Percentiles rank a stretch among this genome's conserved stretches.
Evolutionary conservation across 805 yeast genomes (phyloP).

Genomic region (Kodamaea kaohsiungensis): DNA sequence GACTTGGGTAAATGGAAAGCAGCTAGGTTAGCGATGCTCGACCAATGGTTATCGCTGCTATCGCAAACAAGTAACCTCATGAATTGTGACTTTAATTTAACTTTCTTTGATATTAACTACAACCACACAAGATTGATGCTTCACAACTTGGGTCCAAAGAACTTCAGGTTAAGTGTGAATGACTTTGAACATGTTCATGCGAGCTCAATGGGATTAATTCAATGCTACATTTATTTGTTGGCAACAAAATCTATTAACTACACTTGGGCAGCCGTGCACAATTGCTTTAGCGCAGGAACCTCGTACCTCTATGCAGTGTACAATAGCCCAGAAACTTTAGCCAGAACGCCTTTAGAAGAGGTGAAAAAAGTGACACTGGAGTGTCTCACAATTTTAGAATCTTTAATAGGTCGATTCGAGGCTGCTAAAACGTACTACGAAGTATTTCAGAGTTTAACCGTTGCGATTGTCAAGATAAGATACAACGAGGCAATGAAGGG

Average conservation of each 20-base stretch:
- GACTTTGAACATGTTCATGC: slow-evolving; percentile 60
- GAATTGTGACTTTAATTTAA: slow-evolving; percentile 74
- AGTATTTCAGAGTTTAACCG: slow-evolving; percentile 68
- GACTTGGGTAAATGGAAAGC: slow-evolving; percentile 63
- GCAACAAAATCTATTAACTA: slow-evolving; percentile 66
- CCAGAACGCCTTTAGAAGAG: slow-evolving; percentile 44
- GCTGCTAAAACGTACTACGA: slow-evolving; percentile 75
- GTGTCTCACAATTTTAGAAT: slow-evolving; percentile 58
- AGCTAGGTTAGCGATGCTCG: slow-evolving; percentile 51
- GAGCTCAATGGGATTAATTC: slow-evolving; percentile 67
- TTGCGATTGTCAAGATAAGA: slow-evolving; percentile 65
- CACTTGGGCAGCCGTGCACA: slow-evolving; percentile 93
- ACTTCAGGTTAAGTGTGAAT: slow-evolving; percentile 50
- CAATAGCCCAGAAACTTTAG: slow-evolving; percentile 58
- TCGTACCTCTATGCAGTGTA: slow-evolving; percentile 78
- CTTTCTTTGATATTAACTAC: slow-evolving; percentile 73
- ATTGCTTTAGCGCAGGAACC: slow-evolving; percentile 85
- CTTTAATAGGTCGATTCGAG: slow-evolving; percentile 69
- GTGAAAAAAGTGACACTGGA: slow-evolving; percentile 50
- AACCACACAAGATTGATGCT: slow-evolving; percentile 71
- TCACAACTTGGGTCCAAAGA: slow-evolving; percentile 77
- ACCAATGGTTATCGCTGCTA: slow-evolving; percentile 59
- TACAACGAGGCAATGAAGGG: slow-evolving; percentile 40
- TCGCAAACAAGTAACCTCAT: slow-evolving; percentile 59
- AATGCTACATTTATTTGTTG: slow-evolving; percentile 59